Evolutionary conservation across 768 basidiomycete genomes (phyloP).

Genomic region (Clavaria fumosa): DNA sequence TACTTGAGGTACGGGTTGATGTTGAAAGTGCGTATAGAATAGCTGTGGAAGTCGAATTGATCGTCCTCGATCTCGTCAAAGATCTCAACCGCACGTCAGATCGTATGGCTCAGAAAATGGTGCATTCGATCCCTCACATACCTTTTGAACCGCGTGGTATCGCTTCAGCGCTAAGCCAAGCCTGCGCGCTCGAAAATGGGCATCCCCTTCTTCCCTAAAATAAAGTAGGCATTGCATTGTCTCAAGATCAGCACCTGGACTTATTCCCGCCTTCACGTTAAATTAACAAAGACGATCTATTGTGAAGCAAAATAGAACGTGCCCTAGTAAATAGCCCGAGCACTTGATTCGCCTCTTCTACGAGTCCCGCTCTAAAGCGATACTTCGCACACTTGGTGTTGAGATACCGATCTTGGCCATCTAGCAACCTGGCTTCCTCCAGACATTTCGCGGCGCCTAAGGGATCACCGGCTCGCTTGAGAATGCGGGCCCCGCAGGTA

Average conservation of each 20-base stretch:
- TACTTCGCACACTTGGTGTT: conserved; percentile 94
- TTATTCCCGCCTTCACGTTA: conserved; percentile 68
- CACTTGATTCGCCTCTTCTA: conserved; percentile 57
- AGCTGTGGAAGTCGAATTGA: conserved; percentile 96
- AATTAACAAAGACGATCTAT: conserved; percentile 2
- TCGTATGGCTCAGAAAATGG: background rate
- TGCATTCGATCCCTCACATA: conserved; percentile 16
- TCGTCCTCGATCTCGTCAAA: conserved; percentile 88
- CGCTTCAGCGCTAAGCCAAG: conserved; percentile 72
- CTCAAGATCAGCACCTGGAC: conserved; percentile 67
- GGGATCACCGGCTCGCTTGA: conserved; percentile 77
- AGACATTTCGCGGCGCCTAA: conserved; percentile 57
- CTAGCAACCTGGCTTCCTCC: conserved; percentile 71
- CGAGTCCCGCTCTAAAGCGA: conserved; percentile 63
- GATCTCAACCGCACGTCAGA: conserved; percentile 20
- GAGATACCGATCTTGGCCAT: conserved; percentile 89
- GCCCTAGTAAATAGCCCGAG: conserved; percentile 90
- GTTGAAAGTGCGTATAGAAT: conserved; percentile 80
- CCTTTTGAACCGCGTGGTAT: conserved; percentile 64
- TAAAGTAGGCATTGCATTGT: conserved; percentile 95
- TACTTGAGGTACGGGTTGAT: conserved; percentile 77
- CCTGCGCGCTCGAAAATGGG: conserved; percentile 48
- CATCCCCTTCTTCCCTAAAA: conserved; percentile 66
- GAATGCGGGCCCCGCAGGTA: conserved; percentile 63
- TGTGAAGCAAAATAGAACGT: conserved; percentile 10